Conservation (phyloP, 2,329 filamentous ascomycete genomes). For the Bipolaris victoriae region DNA sequence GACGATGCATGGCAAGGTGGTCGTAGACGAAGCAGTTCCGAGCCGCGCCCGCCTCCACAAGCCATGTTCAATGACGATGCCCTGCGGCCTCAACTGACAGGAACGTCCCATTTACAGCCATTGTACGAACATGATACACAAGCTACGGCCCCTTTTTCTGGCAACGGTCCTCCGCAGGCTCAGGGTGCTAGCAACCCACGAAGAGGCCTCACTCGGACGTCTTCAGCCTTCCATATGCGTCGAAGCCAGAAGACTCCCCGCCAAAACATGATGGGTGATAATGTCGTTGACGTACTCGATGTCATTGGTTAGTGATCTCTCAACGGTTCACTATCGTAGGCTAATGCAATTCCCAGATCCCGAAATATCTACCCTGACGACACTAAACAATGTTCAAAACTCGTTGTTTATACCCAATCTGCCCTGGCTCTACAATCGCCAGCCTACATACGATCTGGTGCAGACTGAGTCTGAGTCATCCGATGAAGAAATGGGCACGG, state of each 20-base stretch:
- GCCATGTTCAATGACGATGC: conserved; percentile 32
- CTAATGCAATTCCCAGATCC: conserved; percentile 65
- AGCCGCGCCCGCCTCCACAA: conserved; percentile 37
- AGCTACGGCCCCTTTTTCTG: conserved; percentile 10
- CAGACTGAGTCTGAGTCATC: conserved; percentile 50
- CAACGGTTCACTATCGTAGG: conserved; percentile 3
- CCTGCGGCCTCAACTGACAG: conserved; percentile 36
- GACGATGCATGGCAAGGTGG: conserved; percentile 27
- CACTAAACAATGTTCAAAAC: conserved; percentile 90
- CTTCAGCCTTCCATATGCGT: conserved; percentile 38
- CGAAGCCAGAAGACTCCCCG: conserved; percentile 22
- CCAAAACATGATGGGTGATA: conserved; percentile 60
- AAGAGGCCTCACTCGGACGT: conserved; percentile 28
- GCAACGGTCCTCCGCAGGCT: conserved; percentile 22
- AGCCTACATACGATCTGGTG: conserved; percentile 77
- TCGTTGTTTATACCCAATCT: conserved; percentile 84
- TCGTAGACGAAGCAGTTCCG: conserved; percentile 42
- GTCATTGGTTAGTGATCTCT: conserved; percentile 63
- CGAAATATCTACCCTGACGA: conserved; percentile 80
- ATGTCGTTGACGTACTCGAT: conserved; percentile 71
- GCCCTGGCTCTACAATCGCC: conserved; percentile 73
- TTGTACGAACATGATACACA: conserved; percentile 37
- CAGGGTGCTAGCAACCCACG: conserved; percentile 22
- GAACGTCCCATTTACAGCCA: conserved; percentile 39
- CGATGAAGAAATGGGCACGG: conserved; percentile 34